Evolutionary conservation across 1,139 yeast species (phyloP).

Genomic region (Tardiomyces blankii): DNA sequence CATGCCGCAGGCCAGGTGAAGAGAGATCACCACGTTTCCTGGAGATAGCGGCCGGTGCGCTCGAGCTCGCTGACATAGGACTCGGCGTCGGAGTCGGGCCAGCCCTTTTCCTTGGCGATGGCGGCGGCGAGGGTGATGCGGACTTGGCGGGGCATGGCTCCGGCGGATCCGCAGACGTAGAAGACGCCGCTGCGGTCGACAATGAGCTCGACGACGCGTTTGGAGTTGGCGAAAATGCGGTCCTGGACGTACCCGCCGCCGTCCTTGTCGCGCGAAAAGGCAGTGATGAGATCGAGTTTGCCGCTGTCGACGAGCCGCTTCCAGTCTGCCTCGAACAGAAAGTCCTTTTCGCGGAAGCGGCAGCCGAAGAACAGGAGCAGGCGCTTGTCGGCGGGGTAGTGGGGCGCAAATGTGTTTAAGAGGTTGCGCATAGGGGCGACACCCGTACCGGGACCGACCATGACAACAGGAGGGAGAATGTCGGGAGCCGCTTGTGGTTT

Average conservation of each 20-base stretch:
- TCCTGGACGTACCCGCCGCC: conserved; percentile 60
- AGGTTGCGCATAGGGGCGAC: conserved; percentile 78
- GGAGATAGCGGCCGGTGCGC: conserved; percentile 56
- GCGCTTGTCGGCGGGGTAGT: conserved; percentile 3
- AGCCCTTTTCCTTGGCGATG: conserved; percentile 33
- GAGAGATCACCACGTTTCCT: conserved; percentile 70
- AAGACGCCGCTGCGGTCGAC: conserved; percentile 43
- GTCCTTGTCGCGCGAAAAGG: conserved; percentile 49
- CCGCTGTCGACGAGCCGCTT: conserved; percentile 22
- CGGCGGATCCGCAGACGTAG: conserved; percentile 87
- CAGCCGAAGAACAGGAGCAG: conserved; percentile 61
- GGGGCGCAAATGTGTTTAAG: conserved; percentile 24
- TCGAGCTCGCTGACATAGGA: conserved; percentile 50
- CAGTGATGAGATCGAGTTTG: conserved; percentile 35
- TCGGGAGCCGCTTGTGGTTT: no score
- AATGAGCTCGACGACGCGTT: conserved; percentile 38
- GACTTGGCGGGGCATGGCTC: conserved; percentile 90
- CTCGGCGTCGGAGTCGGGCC: conserved; percentile 38
- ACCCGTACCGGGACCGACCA: conserved; percentile 90
- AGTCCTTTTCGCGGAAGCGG: conserved; percentile 57
- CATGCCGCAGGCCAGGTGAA: no score
- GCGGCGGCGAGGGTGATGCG: conserved; percentile 62
- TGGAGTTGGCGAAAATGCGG: conserved; percentile 38
- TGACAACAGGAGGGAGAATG: conserved; percentile 38
- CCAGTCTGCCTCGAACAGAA: conserved; percentile 51